Evolutionary conservation across 306 rosid species (phyloP).

Genomic region (Clitoria ternatea): DNA sequence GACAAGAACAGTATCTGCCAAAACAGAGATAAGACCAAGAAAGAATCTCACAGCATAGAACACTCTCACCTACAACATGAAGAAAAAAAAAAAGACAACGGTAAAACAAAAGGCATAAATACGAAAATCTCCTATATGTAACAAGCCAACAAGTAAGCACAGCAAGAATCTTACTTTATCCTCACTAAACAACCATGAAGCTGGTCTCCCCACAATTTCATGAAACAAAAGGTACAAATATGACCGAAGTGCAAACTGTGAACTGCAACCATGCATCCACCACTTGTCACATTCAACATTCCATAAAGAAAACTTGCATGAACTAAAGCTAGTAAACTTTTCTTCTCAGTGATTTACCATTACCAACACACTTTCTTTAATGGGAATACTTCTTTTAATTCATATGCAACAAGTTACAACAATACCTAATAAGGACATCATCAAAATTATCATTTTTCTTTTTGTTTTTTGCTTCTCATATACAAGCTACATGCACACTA

Average conservation of each 20-base stretch:
- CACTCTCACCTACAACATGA: conserved; percentile 69
- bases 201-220: conserved; percentile 86
- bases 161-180: conserved; percentile 60
- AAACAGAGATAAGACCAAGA: conserved; percentile 80
- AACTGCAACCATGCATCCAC: conserved; percentile 55
- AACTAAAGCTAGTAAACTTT: background rate
- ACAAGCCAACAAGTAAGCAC: conserved; percentile 5
- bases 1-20: conserved; percentile 75
- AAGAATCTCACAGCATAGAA: conserved; percentile 85
- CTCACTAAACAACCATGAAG: conserved; percentile 70
- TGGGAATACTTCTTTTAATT: background rate
- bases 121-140: background rate
- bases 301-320: background rate
- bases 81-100: conserved; percentile 8
- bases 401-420: background rate
- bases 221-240: conserved; percentile 85
- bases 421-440: conserved; percentile 5
- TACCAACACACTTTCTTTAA: background rate
- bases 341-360: background rate
- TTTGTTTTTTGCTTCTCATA: too few species aligned
- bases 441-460: background rate
- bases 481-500: background rate
- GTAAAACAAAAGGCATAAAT: conserved; percentile 24
- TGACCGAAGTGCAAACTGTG: conserved; percentile 94
- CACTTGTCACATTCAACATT: conserved; percentile 17